phyloP scores from a whole-genome alignment of 441 rosid genomes.

The Rhodomyrtus psidioides region DNA sequence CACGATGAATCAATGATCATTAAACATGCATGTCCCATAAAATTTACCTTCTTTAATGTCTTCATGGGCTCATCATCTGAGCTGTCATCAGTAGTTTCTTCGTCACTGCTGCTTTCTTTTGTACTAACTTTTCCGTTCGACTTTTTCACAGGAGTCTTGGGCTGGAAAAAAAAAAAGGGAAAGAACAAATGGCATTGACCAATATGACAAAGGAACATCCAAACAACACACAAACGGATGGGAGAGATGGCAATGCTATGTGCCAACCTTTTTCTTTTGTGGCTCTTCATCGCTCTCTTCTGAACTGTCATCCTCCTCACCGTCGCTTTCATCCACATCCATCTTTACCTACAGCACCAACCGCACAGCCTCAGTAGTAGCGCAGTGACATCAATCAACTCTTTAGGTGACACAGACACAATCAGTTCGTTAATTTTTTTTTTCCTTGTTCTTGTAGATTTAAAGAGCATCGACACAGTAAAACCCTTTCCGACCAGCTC shows the following conservation, averaged over 20 bases:
- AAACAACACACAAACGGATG: background rate
- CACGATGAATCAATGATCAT: background rate
- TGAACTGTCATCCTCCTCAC: slow-evolving; percentile 31
- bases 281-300: slow-evolving; percentile 32
- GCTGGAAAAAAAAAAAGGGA: background rate
- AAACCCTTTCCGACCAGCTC: too few relatives aligned
- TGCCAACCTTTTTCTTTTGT: slow-evolving; percentile 15
- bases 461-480: background rate
- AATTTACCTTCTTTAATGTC: slow-evolving; percentile 5
- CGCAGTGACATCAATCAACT: background rate
- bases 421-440: background rate
- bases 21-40: background rate
- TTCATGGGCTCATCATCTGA: slow-evolving; percentile 2
- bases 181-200: background rate
- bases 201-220: background rate
- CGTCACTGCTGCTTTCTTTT: slow-evolving; percentile 49
- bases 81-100: slow-evolving; percentile 25
- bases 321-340: slow-evolving; percentile 31
- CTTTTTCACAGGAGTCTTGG: slow-evolving; percentile 17
- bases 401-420: background rate
- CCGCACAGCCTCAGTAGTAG: background rate
- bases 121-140: slow-evolving; percentile 11
- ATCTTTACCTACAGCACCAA: slow-evolving; percentile 17
- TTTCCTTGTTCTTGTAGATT: background rate
- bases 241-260: background rate